Evolutionary conservation across 179 eudicot genomes (phyloP), one percentile per base, ranked within the genome.

Genomic region (Corrigiola litoralis): DNA sequence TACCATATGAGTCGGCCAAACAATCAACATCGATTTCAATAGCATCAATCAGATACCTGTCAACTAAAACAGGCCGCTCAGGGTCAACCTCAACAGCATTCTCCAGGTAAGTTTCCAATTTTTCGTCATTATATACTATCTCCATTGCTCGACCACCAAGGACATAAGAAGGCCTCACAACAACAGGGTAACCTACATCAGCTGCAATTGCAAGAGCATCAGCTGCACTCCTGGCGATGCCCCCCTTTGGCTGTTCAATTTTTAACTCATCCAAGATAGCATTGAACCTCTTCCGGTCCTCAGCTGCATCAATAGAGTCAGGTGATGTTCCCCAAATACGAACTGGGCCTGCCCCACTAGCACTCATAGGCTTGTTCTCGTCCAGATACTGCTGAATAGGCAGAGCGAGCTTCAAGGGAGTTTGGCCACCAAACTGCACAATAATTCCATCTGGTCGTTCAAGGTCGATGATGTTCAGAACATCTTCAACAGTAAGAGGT

Each of bases 321-420:
- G 99, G 97, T 1, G 99, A 84, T 27, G 99, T 94, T 40, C 99
- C 99, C 99, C 99, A 94, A 54, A 94, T 94, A 60, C 89, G 82
- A 47, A 94, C 99, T 18, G 79, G 78, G 16, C 95, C 99, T 21
- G 75, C 65, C 25, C 94, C 97, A 71, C 97, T 88, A 20, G 84
- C 77, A 75, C 86, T 77, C 55, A 69, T 44, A 61, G 86, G 96
- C 76, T 84, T 88, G 63, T 69, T 61, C 76, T 87, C 81, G 33
- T 90, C 96, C 52, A 94, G 66, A 48, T 90, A 90, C 14, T 79
- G 86, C 65, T 94, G 97, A 55, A 94, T 90, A 21, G 89, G 89
- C 32, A 90, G 82, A 66, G 99, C 73, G 54, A 94, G 72, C 75
- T 94, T 94, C 63, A 94, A 78, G 1, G 99, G 97, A 53, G 99